phyloP scores from a whole-genome alignment of 139 green algal genomes.

The Deuterostichococcus epilithicus region DNA sequence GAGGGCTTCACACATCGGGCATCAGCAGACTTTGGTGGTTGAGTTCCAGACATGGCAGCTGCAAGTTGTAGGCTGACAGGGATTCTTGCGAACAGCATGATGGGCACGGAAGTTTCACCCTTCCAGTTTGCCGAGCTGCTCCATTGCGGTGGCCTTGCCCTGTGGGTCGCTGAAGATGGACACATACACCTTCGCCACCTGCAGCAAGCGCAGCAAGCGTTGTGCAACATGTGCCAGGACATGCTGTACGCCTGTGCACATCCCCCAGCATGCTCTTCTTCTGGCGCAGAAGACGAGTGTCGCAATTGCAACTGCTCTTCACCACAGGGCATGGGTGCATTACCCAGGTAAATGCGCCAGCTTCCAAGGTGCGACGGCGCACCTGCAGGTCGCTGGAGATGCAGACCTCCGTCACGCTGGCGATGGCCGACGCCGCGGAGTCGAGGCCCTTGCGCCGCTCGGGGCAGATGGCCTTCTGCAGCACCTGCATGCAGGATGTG shows the following conservation, averaged over 20 bases:
- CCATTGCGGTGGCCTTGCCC: slow-evolving; percentile 67
- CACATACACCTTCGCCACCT: slow-evolving; percentile 72
- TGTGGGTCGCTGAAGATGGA: slow-evolving; percentile 61
- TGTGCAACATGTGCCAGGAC: too few species aligned
- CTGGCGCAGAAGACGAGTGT: too few species aligned
- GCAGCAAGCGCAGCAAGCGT: not conserved
- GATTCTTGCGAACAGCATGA: too few species aligned
- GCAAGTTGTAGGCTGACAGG: too few species aligned
- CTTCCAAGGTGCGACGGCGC: slow-evolving; percentile 9
- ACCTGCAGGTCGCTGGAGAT: slow-evolving; percentile 82
- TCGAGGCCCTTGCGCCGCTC: slow-evolving; percentile 61
- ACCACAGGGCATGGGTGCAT: not conserved
- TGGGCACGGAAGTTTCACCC: too few species aligned
- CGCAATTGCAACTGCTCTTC: slow-evolving; percentile 17
- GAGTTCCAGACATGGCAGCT: not conserved
- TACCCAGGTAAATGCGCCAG: not conserved
- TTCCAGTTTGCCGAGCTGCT: slow-evolving; percentile 65
- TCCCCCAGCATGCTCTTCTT: too few species aligned
- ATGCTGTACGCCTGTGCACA: too few species aligned
- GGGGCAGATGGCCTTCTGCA: slow-evolving; percentile 73
- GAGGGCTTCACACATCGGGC: too few species aligned
- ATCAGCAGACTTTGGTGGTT: too few species aligned
- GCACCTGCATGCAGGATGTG: slow-evolving; percentile 49
- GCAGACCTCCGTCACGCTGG: slow-evolving; percentile 78
- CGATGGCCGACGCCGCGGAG: slow-evolving; percentile 66